phyloP scores from a whole-genome alignment of 306 rosid genomes.

The Corylus avellana region DNA sequence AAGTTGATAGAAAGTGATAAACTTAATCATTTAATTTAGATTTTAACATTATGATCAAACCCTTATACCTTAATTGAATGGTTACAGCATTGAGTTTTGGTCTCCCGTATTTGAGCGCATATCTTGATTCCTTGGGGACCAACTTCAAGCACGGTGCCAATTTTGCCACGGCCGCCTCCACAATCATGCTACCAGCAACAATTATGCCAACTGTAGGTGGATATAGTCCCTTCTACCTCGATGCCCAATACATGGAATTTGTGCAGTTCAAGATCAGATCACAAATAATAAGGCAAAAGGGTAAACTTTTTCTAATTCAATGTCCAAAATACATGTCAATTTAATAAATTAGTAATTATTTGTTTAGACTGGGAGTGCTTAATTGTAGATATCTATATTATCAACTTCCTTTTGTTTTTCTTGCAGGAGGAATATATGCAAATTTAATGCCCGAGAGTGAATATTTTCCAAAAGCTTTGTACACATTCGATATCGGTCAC shows the following conservation, averaged over 20 bases:
- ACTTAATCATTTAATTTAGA: too few species aligned
- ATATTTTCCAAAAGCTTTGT: constrained; percentile 25
- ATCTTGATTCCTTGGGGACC: constrained; percentile 34
- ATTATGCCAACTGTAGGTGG: constrained; percentile 6
- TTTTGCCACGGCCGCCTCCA: constrained; percentile 28
- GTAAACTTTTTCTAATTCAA: neutral
- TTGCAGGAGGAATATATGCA: constrained; percentile 15
- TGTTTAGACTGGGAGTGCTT: too few species aligned
- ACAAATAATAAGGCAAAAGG: neutral
- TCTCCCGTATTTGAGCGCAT: constrained; percentile 31
- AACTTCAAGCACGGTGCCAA: constrained; percentile 32
- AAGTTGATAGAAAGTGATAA: too few species aligned
- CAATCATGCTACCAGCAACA: constrained; percentile 19
- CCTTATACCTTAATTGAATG: neutral
- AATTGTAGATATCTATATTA: neutral
- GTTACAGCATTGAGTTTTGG: constrained; percentile 20
- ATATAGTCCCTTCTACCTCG: constrained; percentile 34
- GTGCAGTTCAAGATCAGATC: constrained; percentile 8
- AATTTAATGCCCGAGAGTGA: neutral
- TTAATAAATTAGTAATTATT: too few species aligned
- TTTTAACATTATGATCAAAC: too few species aligned
- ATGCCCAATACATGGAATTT: constrained; percentile 17
- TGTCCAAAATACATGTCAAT: too few species aligned
- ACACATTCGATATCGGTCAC: constrained; percentile 39
- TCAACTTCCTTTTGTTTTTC: neutral